phyloP scores from a whole-genome alignment of 768 basidiomycete species.

The Mrakia frigida region DNA sequence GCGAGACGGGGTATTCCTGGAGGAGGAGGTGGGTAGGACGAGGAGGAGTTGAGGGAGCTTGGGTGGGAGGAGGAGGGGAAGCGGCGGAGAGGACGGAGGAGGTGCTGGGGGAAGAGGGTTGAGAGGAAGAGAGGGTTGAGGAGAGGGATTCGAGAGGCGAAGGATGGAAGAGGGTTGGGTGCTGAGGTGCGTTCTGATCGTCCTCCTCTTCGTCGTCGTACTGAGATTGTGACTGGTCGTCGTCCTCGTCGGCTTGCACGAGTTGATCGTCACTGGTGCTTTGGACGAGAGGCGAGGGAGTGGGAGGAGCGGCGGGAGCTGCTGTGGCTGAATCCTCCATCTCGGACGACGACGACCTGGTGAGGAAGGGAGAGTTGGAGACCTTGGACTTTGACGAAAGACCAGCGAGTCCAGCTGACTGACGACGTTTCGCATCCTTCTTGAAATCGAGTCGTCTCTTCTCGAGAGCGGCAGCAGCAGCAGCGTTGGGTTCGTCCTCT shows the following conservation, averaged over 20 bases:
- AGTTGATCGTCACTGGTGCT: background rate
- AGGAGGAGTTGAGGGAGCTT: background rate
- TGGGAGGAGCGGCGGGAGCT: background rate
- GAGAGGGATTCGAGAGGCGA: conserved; percentile 22
- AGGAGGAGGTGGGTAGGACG: background rate
- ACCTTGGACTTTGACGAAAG: conserved; percentile 22
- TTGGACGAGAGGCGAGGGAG: background rate
- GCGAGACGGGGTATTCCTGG: background rate
- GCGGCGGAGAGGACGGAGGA: background rate
- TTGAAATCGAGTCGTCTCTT: conserved; percentile 10
- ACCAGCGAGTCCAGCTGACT: conserved; percentile 27
- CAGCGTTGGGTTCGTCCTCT: conserved; percentile 12
- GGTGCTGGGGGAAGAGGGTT: background rate
- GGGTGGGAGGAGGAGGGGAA: background rate
- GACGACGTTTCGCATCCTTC: conserved; percentile 25
- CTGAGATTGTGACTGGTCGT: background rate
- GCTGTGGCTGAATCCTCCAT: background rate
- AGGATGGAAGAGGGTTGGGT: background rate
- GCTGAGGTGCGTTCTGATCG: background rate
- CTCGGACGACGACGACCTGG: conserved; percentile 12
- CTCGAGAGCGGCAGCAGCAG: background rate
- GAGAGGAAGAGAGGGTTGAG: background rate
- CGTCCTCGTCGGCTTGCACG: background rate
- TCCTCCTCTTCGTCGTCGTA: background rate
- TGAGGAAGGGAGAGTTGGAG: conserved; percentile 32